Percentiles rank a stretch among this genome's conserved stretches.
Evolutionary conservation across 78 protist species (phyloP).

Genomic region (Speleostelium caveatum): DNA sequence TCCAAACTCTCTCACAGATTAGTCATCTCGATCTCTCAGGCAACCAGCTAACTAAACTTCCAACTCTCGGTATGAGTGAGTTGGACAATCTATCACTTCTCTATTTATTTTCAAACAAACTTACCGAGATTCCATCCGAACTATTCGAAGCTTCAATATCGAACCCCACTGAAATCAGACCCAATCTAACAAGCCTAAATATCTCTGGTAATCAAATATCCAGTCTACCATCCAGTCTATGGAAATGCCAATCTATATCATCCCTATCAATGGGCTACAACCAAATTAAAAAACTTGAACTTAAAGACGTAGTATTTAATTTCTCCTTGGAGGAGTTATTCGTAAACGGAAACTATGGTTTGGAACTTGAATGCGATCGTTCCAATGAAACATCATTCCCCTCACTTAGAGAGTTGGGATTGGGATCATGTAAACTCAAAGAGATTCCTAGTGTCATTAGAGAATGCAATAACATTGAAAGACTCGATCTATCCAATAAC

Average conservation of each 20-base stretch:
- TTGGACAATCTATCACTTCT: conserved; percentile 15
- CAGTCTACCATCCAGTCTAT: background rate
- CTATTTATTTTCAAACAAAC: conserved; percentile 26
- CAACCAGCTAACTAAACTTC: background rate
- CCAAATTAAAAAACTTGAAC: background rate
- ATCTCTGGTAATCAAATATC: conserved; percentile 27
- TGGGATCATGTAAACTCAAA: conserved; percentile 33
- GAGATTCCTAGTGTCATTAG: conserved; percentile 18
- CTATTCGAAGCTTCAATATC: background rate
- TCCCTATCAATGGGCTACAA: conserved; percentile 35
- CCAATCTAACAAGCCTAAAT: conserved; percentile 34
- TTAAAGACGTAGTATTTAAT: too few relatives aligned
- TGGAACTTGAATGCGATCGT: background rate
- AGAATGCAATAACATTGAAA: conserved; percentile 1
- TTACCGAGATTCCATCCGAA: background rate
- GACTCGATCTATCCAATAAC: conserved; percentile 45
- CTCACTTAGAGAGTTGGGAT: conserved; percentile 16
- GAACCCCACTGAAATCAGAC: background rate
- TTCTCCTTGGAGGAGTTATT: conserved; percentile 54
- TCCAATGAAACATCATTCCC: conserved; percentile 13
- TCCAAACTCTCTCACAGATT: background rate
- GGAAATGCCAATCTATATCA: conserved; percentile 42
- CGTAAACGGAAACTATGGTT: conserved; percentile 29
- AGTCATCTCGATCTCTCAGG: conserved; percentile 34
- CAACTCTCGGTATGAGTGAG: background rate